These are phyloP conservation scores for Plectosphaerella plurivora DNA, from an alignment of 2,329 filamentous ascomycete species.

Conservation along the genomic window DNA sequence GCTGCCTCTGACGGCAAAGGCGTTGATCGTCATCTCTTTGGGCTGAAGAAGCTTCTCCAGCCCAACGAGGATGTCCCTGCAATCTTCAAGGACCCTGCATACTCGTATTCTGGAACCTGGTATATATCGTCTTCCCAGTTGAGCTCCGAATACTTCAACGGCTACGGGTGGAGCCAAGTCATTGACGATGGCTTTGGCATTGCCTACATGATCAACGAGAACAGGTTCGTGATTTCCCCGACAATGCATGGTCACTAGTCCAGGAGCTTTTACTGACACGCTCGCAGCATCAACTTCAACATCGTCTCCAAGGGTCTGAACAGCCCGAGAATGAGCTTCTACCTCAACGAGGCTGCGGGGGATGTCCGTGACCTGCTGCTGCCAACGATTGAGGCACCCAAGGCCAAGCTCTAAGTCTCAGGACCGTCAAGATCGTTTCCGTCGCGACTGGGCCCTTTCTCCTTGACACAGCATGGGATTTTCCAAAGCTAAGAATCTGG, in stretches of 20 bases:
- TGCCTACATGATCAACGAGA: constrained; percentile 99
- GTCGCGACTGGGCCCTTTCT: too few relatives aligned
- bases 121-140: constrained; percentile 85
- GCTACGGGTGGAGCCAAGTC: constrained; percentile 98
- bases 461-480: too few relatives aligned
- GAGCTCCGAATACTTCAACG: constrained; percentile 96
- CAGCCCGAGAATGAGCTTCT: constrained; percentile 91
- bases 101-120: constrained; percentile 79
- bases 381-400: constrained; percentile 72
- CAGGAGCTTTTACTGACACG: constrained; percentile 6
- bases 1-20: constrained; percentile 89
- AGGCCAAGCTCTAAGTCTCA: constrained; percentile 73
- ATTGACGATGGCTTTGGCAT: constrained; percentile 95
- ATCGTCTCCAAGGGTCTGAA: constrained; percentile 91
- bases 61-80: constrained; percentile 76
- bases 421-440: too few relatives aligned
- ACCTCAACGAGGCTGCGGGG: constrained; percentile 85
- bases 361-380: constrained; percentile 85
- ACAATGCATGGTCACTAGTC: not conserved
- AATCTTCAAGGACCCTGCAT: constrained; percentile 85
- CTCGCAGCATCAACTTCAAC: constrained; percentile 86
- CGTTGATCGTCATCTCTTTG: constrained; percentile 95
- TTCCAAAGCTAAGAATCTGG: too few relatives aligned
- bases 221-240: constrained; percentile 56
- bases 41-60: constrained; percentile 83